Evolutionary conservation across 805 yeast genomes (phyloP), one percentile per base, ranked within the genome.

Genomic region (Zygoascus flipseniorum): DNA sequence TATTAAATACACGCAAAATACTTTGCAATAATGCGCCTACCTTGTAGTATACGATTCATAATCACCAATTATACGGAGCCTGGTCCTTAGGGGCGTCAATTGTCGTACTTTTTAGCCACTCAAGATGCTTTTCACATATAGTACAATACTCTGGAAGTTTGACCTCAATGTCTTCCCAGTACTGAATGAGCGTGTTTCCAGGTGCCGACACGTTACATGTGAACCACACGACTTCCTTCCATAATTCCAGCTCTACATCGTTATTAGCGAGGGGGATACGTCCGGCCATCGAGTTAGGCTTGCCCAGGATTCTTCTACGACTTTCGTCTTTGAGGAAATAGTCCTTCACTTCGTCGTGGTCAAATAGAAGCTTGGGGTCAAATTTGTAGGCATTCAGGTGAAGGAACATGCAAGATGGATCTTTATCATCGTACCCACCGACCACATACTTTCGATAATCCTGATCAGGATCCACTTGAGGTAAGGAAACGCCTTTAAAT

Each of bases 401-500:
- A 49, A 82, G 76, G 58, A 83, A 83, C 54, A 81, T 60, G 16
- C 26, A 18, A 14, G 50, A 39, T n/a, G 56, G 52, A 9, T 10
- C 9, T 20, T 48, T 26, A 13, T 43, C 42, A 3, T 52, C 51
- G n/a, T 55, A 35, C 31, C 43, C 42, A 16, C 48, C 52, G 2
- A 54, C 47, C 5, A 54, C 51, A 18, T 51, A 31, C 32, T 43
- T 32, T 45, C 58, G 59, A 50, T 72, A 80, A 65, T 86, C 95
- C 45, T 76, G 76, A 13, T 73, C 66, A 4, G 90, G 88, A 62
- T 83, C 81, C 56, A 72, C 79, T 65, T 87, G 95, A 8, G 85
- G 83, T 89, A 86, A 86, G 1, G 85, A 87, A 9, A 82, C 79
- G n/a, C 90, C 92, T 8, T 46, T 48, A 62, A 76, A 84, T 11